phyloP scores from a whole-genome alignment of 1,139 yeast genomes.

The Saccharomycopsis hybrid region DNA sequence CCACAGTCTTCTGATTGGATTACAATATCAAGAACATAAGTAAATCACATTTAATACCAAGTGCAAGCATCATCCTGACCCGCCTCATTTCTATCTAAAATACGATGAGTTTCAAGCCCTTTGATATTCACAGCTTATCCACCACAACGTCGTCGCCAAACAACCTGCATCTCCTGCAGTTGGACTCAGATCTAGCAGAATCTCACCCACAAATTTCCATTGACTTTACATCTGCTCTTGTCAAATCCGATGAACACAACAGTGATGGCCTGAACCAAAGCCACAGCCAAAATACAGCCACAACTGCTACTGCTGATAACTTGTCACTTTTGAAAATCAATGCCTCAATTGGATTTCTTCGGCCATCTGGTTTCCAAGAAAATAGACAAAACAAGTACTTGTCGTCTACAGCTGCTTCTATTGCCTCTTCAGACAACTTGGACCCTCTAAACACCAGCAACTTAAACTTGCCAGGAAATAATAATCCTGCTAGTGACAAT shows the following conservation, averaged over 20 bases:
- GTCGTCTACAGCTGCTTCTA: conserved; percentile 20
- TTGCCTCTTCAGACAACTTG: conserved; percentile 18
- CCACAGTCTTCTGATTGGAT: too few species aligned
- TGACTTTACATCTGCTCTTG: not conserved
- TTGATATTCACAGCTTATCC: conserved; percentile 2
- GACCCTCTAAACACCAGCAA: conserved; percentile 1
- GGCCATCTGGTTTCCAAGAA: not conserved
- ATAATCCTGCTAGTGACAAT: not conserved
- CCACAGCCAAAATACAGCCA: not conserved
- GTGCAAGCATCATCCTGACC: not conserved
- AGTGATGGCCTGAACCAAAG: not conserved
- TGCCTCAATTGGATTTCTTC: conserved; percentile 2
- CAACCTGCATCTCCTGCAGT: not conserved
- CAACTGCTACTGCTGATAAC: not conserved
- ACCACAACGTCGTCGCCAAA: conserved; percentile 4
- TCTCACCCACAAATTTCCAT: not conserved
- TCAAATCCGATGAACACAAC: not conserved
- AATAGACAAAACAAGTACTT: conserved; percentile 9
- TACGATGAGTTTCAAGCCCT: conserved; percentile 2
- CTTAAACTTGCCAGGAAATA: not conserved
- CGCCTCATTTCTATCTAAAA: not conserved
- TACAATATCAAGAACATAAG: too few species aligned
- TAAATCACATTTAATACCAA: not conserved
- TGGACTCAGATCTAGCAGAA: not conserved
- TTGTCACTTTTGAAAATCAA: conserved; percentile 11